A percentile compares a stretch with the other conserved stretches of the same genome.
Conservation (phyloP, 1,139 yeast genomes). For the Magnusiomyces paraingens region DNA sequence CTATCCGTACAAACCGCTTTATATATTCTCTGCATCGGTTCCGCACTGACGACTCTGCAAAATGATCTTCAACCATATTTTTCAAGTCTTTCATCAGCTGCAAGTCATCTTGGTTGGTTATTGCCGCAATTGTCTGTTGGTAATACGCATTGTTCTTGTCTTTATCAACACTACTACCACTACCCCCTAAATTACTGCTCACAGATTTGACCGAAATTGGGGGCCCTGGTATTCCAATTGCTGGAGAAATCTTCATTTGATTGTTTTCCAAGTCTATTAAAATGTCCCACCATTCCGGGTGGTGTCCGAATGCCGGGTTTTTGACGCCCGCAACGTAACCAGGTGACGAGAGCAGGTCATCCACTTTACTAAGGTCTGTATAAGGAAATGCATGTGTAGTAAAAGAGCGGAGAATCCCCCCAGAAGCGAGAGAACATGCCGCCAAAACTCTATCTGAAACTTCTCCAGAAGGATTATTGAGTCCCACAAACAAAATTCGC, state of each 20-base stretch:
- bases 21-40: slow-evolving; percentile 31
- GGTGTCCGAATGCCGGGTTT: slow-evolving; percentile 56
- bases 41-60: slow-evolving; percentile 32
- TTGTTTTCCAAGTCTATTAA: slow-evolving; percentile 48
- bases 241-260: slow-evolving; percentile 38
- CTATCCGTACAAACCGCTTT: slow-evolving; percentile 30
- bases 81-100: slow-evolving; percentile 31
- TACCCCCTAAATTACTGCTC: not conserved
- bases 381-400: slow-evolving; percentile 50
- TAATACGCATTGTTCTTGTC: slow-evolving; percentile 15
- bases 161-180: slow-evolving; percentile 3
- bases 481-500: slow-evolving; percentile 48
- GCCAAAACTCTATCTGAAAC: slow-evolving; percentile 52
- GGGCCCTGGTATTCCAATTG: slow-evolving; percentile 21
- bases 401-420: slow-evolving; percentile 51
- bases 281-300: slow-evolving; percentile 55
- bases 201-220: slow-evolving; percentile 10
- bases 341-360: slow-evolving; percentile 46
- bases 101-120: slow-evolving; percentile 25
- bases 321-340: slow-evolving; percentile 62
- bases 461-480: slow-evolving; percentile 48
- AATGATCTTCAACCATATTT: slow-evolving; percentile 31
- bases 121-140: slow-evolving; percentile 9
- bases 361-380: slow-evolving; percentile 55
- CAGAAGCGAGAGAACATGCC: slow-evolving; percentile 48